Base-by-base conservation (phyloP, 225 moss, liverwort and hornwort species). In the Takakia lepidozioides region DNA sequence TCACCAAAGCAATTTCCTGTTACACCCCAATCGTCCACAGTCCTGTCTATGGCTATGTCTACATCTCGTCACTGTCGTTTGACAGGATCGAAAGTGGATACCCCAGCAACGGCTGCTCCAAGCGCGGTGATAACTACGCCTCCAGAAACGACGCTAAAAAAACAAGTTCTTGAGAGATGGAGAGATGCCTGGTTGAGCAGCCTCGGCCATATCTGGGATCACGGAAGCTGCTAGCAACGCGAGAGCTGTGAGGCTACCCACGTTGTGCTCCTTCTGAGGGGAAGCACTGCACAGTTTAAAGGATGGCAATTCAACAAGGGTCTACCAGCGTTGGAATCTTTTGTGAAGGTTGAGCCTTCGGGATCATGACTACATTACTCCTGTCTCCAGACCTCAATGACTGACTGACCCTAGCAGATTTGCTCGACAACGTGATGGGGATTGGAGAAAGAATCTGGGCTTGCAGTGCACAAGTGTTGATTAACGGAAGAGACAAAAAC, bases 121-220 rank as follows among this genome's bases (percentile, higher is more conserved):
- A 93, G 29, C 2, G 27, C 69, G 26, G 62, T 53, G 16, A 72
- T 49, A 10, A 93, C 82, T 2, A 64, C 68, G 32, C 93, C 93
- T 50, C 93, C 93, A 0, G 88, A 85, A 8, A 88, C 66, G 5
- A 93, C 88, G 51, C 88, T 93, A 18, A 88, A 48, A 1, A 93
- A 81, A n/a, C 75, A 93, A 67, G 66, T 88, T 93, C 85, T 86
- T 93, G 73, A 93, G 61, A 19, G 93, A 93, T 0, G 93, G 85
- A 13, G 93, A 93, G 18, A 88, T 29, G 10, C 88, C 88, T 1
- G 93, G 93, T 69, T 78, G 63, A 0, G 75, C 88, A 13, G 88
- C 93, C 47, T 93, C 88, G 4, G 93, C 93, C 0, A 93, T 78
- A 36, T 93, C 93, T 2, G 88, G 93, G 43, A 93, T 59, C n/a